Percentiles rank a stretch among this genome's conserved stretches.
phyloP scores from a whole-genome alignment of 257 asterid genomes.

The Orobanche coerulescens region DNA sequence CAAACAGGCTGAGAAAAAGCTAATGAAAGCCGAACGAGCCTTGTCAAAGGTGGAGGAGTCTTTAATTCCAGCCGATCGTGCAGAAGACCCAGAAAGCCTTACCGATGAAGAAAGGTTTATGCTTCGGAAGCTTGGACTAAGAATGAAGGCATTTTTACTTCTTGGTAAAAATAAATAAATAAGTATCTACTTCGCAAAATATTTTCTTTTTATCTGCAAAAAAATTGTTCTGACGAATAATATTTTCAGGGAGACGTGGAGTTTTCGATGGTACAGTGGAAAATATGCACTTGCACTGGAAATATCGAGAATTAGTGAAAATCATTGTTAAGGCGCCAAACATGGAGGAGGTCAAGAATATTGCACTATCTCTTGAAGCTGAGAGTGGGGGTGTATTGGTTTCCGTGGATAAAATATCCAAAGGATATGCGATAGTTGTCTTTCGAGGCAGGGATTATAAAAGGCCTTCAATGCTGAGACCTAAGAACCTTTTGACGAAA shows the following conservation, averaged over 20 bases:
- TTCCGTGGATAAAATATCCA: constrained; percentile 85
- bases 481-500: constrained; percentile 84
- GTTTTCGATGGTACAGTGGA: constrained; percentile 96
- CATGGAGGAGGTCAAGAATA: constrained; percentile 63
- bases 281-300: constrained; percentile 99
- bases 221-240: constrained; percentile 15
- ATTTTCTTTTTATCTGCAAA: constrained; percentile 16
- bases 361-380: constrained; percentile 85
- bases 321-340: constrained; percentile 70
- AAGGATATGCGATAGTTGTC: constrained; percentile 85
- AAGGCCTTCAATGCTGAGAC: constrained; percentile 69
- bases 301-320: constrained; percentile 83
- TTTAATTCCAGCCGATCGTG: constrained; percentile 55
- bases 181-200: constrained; percentile 1
- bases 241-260: constrained; percentile 89
- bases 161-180: constrained; percentile 42
- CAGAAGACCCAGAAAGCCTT: constrained; percentile 60
- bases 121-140: constrained; percentile 93
- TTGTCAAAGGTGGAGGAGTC: constrained; percentile 75
- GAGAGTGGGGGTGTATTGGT: constrained; percentile 96
- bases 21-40: constrained; percentile 65
- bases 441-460: constrained; percentile 81
- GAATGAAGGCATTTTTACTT: constrained; percentile 98
- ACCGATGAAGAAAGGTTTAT: constrained; percentile 93
- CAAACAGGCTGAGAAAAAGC: constrained; percentile 68